These are phyloP conservation scores for Lactuca saligna DNA, from an alignment of 129 eudicot genomes.

Conservation along the genomic window DNA sequence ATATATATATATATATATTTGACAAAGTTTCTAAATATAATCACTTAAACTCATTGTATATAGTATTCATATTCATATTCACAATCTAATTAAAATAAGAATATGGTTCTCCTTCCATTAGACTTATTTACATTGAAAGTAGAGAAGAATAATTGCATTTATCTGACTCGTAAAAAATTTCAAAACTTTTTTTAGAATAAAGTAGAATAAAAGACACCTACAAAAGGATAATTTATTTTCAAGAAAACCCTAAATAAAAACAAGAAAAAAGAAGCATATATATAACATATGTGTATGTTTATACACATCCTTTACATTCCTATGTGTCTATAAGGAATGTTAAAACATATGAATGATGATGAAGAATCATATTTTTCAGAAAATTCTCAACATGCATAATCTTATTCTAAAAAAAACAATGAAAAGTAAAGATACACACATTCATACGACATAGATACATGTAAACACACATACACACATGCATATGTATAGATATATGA, in stretches of 20 bases:
- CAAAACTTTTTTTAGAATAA: background rate
- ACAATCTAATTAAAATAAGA: no score
- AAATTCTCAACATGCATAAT: constrained; percentile 20
- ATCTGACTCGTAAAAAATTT: background rate
- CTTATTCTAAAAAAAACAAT: background rate
- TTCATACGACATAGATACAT: background rate
- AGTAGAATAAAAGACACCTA: constrained; percentile 12
- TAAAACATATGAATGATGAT: constrained; percentile 17
- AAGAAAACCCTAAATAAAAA: constrained; percentile 9
- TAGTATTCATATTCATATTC: no score
- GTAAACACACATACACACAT: background rate
- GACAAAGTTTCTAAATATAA: no score
- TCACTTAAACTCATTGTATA: background rate
- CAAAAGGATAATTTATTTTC: constrained; percentile 5
- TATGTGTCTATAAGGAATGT: background rate
- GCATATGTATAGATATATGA: background rate
- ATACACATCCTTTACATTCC: constrained; percentile 3
- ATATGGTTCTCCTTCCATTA: no score
- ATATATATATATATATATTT: no score
- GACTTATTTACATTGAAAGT: background rate
- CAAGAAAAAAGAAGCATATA: background rate
- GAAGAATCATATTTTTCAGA: background rate
- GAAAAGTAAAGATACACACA: background rate
- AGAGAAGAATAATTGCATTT: constrained; percentile 13
- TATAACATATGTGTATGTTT: background rate